Evolutionary conservation across 75 land plant genomes (phyloP), one percentile per base, ranked within the genome.

Genomic region (Chamaecyparis obtusa): DNA sequence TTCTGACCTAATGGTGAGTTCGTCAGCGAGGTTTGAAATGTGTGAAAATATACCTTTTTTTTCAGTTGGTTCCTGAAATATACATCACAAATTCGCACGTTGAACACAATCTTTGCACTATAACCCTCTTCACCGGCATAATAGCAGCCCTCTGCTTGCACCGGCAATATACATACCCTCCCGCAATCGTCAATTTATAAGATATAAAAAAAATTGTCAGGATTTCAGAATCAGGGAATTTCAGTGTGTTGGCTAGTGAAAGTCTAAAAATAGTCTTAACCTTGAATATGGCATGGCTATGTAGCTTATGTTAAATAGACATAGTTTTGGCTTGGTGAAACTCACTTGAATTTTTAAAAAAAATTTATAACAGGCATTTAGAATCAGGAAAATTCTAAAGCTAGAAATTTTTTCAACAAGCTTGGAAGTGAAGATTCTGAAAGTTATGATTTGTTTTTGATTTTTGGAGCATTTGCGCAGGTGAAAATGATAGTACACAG

Each of bases 401-500:
- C 27, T 24, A 64, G 69, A 64, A 60, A 24, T 74, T 74, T 11
- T 36, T 33, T 30, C n/a, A 74, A 15, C 36, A 71, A n/a, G n/a
- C 33, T 32, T 71, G 35, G 35, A 7, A 71, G 33, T 71, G 30
- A 71, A 71, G 75, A 71, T 60, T 39, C 17, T 37, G 71, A 9
- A 41, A 39, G 51, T 33, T 79, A 85, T 83, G 89, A 86, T 89
- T 64, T 90, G 88, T 85, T 15, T 87, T 3, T 86, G 81, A 16
- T 91, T 88, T 88, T 48, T 85, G 30, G 32, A 46, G 32, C 30
- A 80, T 80, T 44, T 44, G 39, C 83, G 21, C 83, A 81, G 83
- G 51, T 9, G 83, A 81, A 81, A 93, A 93, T 83, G 94, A 93
- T 36, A 92, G 89, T 84, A 89, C 91, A 21, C 90, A 89, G 90